Conservation (phyloP, 1,139 yeast genomes). For the Candida sanyaensis region DNA sequence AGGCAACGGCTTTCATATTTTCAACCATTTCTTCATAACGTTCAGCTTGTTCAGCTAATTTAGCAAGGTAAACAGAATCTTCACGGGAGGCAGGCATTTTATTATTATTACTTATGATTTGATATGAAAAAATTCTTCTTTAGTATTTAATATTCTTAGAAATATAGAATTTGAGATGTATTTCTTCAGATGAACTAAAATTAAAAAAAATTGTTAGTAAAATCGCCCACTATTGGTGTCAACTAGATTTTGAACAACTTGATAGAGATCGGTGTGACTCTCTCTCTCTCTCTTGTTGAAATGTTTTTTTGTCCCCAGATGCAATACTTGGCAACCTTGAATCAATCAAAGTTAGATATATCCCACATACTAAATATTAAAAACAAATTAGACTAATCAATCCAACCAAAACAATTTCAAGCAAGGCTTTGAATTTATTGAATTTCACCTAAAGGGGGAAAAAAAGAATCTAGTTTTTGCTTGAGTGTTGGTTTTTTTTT, state of each 20-base stretch:
- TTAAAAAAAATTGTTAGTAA: conserved; percentile 6
- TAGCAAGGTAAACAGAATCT: conserved; percentile 97
- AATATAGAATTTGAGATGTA: conserved; percentile 5
- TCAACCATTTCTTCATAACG: conserved; percentile 99
- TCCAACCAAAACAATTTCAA: not conserved
- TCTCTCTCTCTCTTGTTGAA: not conserved
- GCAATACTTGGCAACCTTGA: not conserved
- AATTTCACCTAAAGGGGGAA: not conserved
- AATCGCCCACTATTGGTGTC: not conserved
- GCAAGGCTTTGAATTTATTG: not conserved
- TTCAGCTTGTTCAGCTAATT: conserved; percentile 99
- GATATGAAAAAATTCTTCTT: not conserved
- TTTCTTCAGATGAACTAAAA: conserved; percentile 7
- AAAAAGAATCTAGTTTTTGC: not conserved
- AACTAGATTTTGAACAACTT: not conserved
- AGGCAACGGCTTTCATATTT: conserved; percentile 96
- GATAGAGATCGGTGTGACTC: not conserved
- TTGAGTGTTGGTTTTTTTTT: conserved; percentile 1
- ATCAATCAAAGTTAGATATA: not conserved
- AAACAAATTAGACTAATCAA: not conserved
- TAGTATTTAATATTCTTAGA: conserved; percentile 2
- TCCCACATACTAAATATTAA: not conserved
- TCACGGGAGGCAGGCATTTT: conserved; percentile 87
- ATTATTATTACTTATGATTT: not conserved
- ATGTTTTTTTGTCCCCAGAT: not conserved